Evolutionary conservation across 106 monocot genomes (phyloP), one percentile per base, ranked within the genome.

Genomic region (Iris macrosiphon): DNA sequence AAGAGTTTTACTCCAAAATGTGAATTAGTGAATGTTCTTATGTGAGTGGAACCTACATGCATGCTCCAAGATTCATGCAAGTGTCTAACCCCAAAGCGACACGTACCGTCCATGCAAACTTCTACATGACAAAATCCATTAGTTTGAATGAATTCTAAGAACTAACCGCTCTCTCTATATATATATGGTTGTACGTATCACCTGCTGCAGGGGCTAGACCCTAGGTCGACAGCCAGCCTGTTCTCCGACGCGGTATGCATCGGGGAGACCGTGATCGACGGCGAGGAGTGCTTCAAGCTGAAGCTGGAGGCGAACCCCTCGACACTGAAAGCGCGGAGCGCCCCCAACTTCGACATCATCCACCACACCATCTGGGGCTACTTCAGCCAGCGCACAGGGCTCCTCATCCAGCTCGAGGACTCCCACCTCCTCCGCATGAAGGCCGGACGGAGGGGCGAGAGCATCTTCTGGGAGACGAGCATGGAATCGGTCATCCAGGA

Each of bases 351-450:
- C 60, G 76, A 79, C 34, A 70, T 61, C 28, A 70, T 70, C 52
- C 61, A 78, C 67, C 93, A 93, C 80, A 93, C 83, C 4, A 66
- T 93, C 1, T 93, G 93, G 93, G 92, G 92, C 2, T 92, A 83
- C 70, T 92, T 92, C 71, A 93, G 84, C 75, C 88, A 93, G 68
- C 64, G 88, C 34, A 93, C 88, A 0, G 93, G 88, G 1, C 75
- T 84, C 29, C 71, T 93, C 28, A 66, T 84, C 52, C 87, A 93
- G 70, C 68, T 93, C 15, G 88, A 88, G 50, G 93, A 93, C 77
- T 78, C 83, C 24, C 93, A 93, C 52, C 67, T 88, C 2, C 74
- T 88, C 45, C 68, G 84, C 16, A 93, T 93, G 88, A 84, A 79
- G 51, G 39, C 75, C 15, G 51, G 71, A 16, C 51, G 74, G 29